Base-by-base conservation (phyloP, 768 basidiomycete species). In the Hysterangium stoloniferum region DNA sequence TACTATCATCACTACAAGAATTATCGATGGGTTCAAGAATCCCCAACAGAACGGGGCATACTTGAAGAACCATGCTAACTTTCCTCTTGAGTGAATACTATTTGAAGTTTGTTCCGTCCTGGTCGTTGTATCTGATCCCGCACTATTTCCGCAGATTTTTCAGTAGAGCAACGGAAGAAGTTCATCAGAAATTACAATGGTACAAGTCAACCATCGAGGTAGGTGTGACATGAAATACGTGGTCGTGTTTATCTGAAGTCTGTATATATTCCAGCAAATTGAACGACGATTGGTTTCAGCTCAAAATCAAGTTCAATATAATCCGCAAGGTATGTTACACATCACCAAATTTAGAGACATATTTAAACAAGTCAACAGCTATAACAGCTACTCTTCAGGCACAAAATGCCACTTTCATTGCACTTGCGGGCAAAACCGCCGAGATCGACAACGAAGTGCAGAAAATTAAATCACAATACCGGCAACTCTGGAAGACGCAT, bases 131-230 rank as follows among this genome's bases (percentile, higher is more conserved):
- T 25, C 27, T 51, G 25, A n/a, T 31, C 33, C 15, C 11, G n/a
- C n/a, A n/a, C n/a, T n/a, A n/a, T n/a, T n/a, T n/a, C n/a, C n/a
- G n/a, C 32, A 88, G 86, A 58, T 87, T 80, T 65, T 89, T 90
- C 67, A 73, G 69, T 22, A 76, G 85, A 19, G 76, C 86, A 31
- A 80, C 84, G 12, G 73, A 78, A 46, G 77, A 87, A 57, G 83
- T 89, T 78, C 72, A 71, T 49, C 80, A 84, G 56, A 72, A 84
- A 29, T 64, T 90, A 46, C 72, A 75, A 34, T 88, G 86, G 80
- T 90, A 86, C 65, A 86, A 86, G 58, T 70, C 76, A 19, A 88
- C 86, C 22, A 84, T 89, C 48, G 86, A 91, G 71, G 88, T 84
- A 52, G 46, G 66, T 56, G 11, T 36, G 33, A 35, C 37, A 2